Conservation (phyloP, 2,329 filamentous ascomycete genomes). For the Talaromyces funiculosus region DNA sequence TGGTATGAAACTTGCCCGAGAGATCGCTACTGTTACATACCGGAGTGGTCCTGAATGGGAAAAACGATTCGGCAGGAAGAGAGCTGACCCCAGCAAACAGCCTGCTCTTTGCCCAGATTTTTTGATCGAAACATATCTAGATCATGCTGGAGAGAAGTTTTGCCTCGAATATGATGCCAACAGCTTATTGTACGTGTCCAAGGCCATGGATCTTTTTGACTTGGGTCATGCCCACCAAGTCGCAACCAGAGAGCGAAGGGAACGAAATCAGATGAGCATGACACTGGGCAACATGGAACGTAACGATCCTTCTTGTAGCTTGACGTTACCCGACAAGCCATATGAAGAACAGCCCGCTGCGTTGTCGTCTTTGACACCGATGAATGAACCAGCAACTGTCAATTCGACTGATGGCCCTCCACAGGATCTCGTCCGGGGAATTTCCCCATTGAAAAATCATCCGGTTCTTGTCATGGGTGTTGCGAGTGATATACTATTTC, state of each 20-base stretch:
- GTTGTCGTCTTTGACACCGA: constrained; percentile 30
- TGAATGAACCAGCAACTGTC: constrained; percentile 26
- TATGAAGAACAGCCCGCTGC: constrained; percentile 77
- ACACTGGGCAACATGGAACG: constrained; percentile 31
- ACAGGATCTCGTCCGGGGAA: constrained; percentile 70
- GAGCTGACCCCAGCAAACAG: constrained; percentile 78
- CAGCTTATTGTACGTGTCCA: constrained; percentile 90
- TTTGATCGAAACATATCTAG: constrained; percentile 94
- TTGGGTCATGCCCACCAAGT: constrained; percentile 67
- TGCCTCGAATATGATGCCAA: constrained; percentile 95
- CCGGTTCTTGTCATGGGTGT: constrained; percentile 88
- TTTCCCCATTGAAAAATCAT: constrained; percentile 66
- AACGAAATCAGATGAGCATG: constrained; percentile 55
- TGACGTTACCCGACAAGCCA: constrained; percentile 75
- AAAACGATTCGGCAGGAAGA: constrained; percentile 78
- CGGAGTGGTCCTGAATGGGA: constrained; percentile 97
- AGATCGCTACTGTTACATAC: constrained; percentile 97
- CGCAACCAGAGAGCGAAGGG: constrained; percentile 57
- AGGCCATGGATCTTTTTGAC: constrained; percentile 98
- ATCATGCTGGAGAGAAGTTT: constrained; percentile 97
- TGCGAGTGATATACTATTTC: constrained; percentile 92
- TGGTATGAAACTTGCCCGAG: constrained; percentile 94
- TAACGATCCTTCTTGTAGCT: constrained; percentile 58
- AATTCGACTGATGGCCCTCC: constrained; percentile 51
- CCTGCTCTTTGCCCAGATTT: constrained; percentile 97